Conservation (phyloP, 306 rosid species). For the Vicia villosa region DNA sequence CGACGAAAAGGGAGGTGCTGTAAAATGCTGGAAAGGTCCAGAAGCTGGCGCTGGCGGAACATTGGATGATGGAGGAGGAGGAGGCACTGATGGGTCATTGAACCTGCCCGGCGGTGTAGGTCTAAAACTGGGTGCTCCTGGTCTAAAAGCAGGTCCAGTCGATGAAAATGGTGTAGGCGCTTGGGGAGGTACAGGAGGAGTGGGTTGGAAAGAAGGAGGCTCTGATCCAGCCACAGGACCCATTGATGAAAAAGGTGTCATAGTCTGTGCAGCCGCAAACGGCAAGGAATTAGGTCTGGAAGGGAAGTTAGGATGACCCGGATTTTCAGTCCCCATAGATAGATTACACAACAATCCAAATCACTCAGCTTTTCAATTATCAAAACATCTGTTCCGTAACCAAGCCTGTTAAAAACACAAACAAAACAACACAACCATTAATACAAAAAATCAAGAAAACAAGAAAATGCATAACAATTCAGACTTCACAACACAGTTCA, state of each 20-base stretch:
- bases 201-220: slow-evolving; percentile 53
- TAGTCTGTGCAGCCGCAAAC: slow-evolving; percentile 58
- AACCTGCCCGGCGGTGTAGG: slow-evolving; percentile 64
- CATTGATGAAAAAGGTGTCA: slow-evolving; percentile 70
- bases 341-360: slow-evolving; percentile 39
- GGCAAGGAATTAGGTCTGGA: slow-evolving; percentile 66
- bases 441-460: slow-evolving; percentile 17
- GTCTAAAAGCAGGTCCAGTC: slow-evolving; percentile 50
- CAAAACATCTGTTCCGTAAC: slow-evolving; percentile 46
- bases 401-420: slow-evolving; percentile 44
- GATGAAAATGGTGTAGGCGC: slow-evolving; percentile 51
- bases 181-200: slow-evolving; percentile 57
- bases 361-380: slow-evolving; percentile 28
- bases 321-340: slow-evolving; percentile 90
- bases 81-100: slow-evolving; percentile 81
- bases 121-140: slow-evolving; percentile 62
- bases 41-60: slow-evolving; percentile 39
- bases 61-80: slow-evolving; percentile 57
- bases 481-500: slow-evolving; percentile 17
- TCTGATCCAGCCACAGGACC: slow-evolving; percentile 76
- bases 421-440: slow-evolving; percentile 1
- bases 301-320: slow-evolving; percentile 69
- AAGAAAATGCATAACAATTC: slow-evolving; percentile 22
- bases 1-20: slow-evolving; percentile 60
- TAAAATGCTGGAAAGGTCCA: slow-evolving; percentile 61